Evolutionary conservation across 768 basidiomycete genomes (phyloP), one percentile per base, ranked within the genome.

Genomic region (Psilocybe sp.): DNA sequence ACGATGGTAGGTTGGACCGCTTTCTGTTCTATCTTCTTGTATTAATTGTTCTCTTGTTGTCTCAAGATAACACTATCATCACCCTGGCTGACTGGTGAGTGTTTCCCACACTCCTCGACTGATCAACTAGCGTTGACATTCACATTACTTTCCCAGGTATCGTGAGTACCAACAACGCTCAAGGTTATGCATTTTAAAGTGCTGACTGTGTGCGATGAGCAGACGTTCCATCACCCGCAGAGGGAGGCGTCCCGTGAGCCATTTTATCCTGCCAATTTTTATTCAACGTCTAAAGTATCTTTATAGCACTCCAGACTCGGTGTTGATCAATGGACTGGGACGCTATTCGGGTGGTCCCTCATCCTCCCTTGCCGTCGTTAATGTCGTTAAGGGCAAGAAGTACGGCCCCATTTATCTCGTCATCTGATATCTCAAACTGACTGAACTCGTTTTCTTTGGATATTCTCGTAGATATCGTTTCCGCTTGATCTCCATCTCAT

Each of bases 281-380:
- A 28, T 28, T n/a, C 23, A 28, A 28, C 7, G 4, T 4, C 23
- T 28, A 28, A 28, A 3, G 4, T 28, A 28, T 28, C 23, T 28
- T 28, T 28, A 63, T 8, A 57, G 65, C 0, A 49, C 47, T 1
- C 32, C 69, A 0, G 58, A 78, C 46, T 65, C 79, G 13, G 76
- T 74, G 0, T 59, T 84, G 8, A 79, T 84, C 41, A 83, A 83
- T 38, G 80, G 80, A 0, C 58, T 57, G 13, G 80, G 81, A 16
- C 75, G 80, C 37, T 75, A 70, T 54, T 5, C 52, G 5, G 72
- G 67, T 5, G 78, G 79, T 4, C 74, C 78, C 5, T 19, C 50
- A 2, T 57, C 64, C 2, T 57, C 67, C 1, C 66, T 82, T 19
- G 56, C 81, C 0, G 70, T 81, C 2, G 62, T 84, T 50, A 66